Percentiles rank a stretch among this genome's conserved stretches.
phyloP scores from a whole-genome alignment of 164 flowering plant species.

The Aristolochia contorta region DNA sequence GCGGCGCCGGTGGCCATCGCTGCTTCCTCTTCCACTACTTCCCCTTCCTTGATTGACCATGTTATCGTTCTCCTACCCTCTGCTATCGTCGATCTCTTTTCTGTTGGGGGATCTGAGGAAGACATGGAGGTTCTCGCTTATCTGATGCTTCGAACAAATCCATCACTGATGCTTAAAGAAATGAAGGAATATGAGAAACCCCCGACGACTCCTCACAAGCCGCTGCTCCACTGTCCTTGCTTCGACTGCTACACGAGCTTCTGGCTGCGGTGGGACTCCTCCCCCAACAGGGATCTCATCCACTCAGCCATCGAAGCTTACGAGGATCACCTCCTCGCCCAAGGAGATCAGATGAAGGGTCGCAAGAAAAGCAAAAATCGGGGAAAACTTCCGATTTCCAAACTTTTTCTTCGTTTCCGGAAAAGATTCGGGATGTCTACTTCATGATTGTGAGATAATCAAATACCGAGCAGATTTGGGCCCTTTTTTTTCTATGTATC shows the following conservation, averaged over 20 bases:
- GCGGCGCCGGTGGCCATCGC: too few species aligned
- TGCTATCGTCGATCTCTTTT: too few species aligned
- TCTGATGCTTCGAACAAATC: conserved; percentile 40
- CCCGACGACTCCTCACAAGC: conserved; percentile 4
- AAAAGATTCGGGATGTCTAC: too few species aligned
- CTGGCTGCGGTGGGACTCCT: conserved; percentile 80
- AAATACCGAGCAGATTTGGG: too few species aligned
- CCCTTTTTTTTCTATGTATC: too few species aligned
- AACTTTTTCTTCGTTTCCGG: too few species aligned
- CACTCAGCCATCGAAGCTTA: conserved; percentile 71
- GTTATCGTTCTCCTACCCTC: too few species aligned
- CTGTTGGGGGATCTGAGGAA: conserved; percentile 5
- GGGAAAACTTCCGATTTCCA: too few species aligned
- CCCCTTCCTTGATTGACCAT: too few species aligned
- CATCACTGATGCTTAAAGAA: conserved; percentile 4
- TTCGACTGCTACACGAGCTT: conserved; percentile 67
- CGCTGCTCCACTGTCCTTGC: conserved; percentile 58
- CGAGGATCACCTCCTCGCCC: conserved; percentile 50
- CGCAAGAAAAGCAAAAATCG: neutral
- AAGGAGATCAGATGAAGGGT: conserved; percentile 9
- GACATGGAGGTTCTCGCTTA: conserved; percentile 75
- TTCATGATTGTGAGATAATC: too few species aligned
- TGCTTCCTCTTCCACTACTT: too few species aligned
- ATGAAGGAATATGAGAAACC: conserved; percentile 28
- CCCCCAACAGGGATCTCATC: conserved; percentile 66